Base-by-base conservation (phyloP, 2,329 filamentous ascomycete species). In the Pyrenochaeta sp. region DNA sequence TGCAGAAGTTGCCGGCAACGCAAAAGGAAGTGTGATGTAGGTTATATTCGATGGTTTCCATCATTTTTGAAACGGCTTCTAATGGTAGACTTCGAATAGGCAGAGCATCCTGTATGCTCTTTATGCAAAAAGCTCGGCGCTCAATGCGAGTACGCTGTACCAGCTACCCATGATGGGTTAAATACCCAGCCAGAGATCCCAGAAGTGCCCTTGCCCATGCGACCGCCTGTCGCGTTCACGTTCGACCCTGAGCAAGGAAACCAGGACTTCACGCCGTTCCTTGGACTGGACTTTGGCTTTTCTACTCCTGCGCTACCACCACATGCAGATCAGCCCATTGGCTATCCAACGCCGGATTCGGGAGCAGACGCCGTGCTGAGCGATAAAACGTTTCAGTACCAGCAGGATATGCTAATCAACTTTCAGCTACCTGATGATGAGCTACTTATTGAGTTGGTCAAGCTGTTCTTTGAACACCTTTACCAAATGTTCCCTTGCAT, bases 11-110 rank as follows among this genome's bases (percentile, higher is more conserved):
- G 73, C 40, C 58, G 73, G n/a, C 67, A 71, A 25, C 71, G 72
- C n/a, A 76, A 76, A 57, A 74, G 68, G 49, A 62, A 68, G 56
- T 75, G 73, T 57, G 69, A 73, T 58, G 73, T 74, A 62, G 2
- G 59, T 52, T 8, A 15, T 10, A 30, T 58, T 37, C 22, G 15
- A 6, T 54, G 28, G n/a, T 43, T 22, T 15, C 40, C 19, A 19
- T 39, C 61, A 19, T 19, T 59, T 54, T 57, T 52, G 22, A 52
- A 44, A 19, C 48, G 53, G 27, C 53, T 60, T 51, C 22, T 66
- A 64, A 56, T 58, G 24, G 44, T 59, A 48, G 52, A 39, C 5
- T 46, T 24, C 19, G 2, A 39, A 30, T 40, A 75, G 72, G 68
- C 66, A 30, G 66, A 61, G 25, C 62, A 59, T 22, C 71, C 72